Evolutionary conservation across 305 asterid genomes (phyloP).

Genomic region (Caryopteris hybrid): DNA sequence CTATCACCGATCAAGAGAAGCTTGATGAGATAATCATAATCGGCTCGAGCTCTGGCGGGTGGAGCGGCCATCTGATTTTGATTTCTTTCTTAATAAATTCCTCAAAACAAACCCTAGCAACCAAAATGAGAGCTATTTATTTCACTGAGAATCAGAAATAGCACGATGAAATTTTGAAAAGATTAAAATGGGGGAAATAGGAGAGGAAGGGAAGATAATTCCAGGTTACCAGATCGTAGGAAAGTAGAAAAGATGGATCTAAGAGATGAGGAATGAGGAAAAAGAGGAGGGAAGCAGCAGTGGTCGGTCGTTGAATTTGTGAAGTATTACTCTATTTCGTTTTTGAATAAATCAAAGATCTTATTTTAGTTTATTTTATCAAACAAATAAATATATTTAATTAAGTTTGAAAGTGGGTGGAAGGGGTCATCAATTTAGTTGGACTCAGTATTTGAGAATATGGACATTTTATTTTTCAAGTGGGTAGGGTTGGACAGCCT

Average conservation of each 20-base stretch:
- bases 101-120: slow-evolving; percentile 35
- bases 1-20: slow-evolving; percentile 96
- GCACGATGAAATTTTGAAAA: slow-evolving; percentile 12
- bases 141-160: background rate
- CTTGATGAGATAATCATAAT: slow-evolving; percentile 87
- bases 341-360: too few species aligned
- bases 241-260: slow-evolving; percentile 45
- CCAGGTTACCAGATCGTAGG: slow-evolving; percentile 40
- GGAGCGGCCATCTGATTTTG: slow-evolving; percentile 77
- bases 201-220: background rate
- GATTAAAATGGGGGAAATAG: slow-evolving; percentile 4
- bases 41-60: slow-evolving; percentile 98
- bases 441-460: too few species aligned
- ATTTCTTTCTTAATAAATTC: slow-evolving; percentile 13
- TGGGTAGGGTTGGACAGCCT: slow-evolving; percentile 7
- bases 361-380: too few species aligned
- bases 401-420: too few species aligned
- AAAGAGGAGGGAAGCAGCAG: slow-evolving; percentile 52
- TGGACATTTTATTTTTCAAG: background rate
- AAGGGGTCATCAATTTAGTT: background rate
- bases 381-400: too few species aligned
- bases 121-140: background rate
- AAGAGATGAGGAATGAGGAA: slow-evolving; percentile 37
- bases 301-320: slow-evolving; percentile 38
- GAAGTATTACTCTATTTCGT: too few species aligned